Percentiles rank a stretch among this genome's conserved stretches.
phyloP scores from a whole-genome alignment of 371 early-diverging fungal genomes.

The Homolaphlyctis polyrhiza region DNA sequence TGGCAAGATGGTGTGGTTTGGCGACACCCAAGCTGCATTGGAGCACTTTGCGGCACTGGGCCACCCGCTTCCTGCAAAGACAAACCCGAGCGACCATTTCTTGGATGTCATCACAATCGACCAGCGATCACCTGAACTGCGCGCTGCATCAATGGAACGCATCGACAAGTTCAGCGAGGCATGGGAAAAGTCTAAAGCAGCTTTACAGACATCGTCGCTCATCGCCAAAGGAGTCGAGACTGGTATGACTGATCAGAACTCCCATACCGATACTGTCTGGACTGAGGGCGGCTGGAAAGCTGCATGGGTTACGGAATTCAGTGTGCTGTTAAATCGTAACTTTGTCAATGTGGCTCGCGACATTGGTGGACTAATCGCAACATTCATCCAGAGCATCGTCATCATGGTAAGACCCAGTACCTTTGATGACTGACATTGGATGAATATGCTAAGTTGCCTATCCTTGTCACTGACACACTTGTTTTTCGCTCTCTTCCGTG shows the following conservation, averaged over 20 bases:
- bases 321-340: constrained; percentile 32
- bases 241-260: neutral
- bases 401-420: too few species aligned
- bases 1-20: constrained; percentile 50
- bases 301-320: constrained; percentile 23
- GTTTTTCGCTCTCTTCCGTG: constrained; percentile 4
- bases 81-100: constrained; percentile 88
- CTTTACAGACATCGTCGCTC: neutral
- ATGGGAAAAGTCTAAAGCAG: constrained; percentile 10
- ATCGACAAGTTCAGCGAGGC: constrained; percentile 28
- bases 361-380: constrained; percentile 23
- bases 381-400: constrained; percentile 29
- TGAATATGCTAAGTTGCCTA: neutral
- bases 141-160: constrained; percentile 14
- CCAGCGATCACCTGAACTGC: constrained; percentile 21
- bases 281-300: constrained; percentile 11
- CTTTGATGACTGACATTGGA: too few species aligned
- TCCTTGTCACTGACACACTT: constrained; percentile 3
- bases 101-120: constrained; percentile 52
- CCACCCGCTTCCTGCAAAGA: constrained; percentile 68
- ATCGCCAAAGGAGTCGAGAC: neutral
- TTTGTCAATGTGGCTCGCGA: constrained; percentile 33
- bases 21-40: constrained; percentile 13
- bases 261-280: too few species aligned
- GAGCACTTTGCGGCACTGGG: neutral